These are phyloP conservation scores for Xylariales sp. DNA, from an alignment of 2,329 filamentous ascomycete genomes.

Conservation along the genomic window DNA sequence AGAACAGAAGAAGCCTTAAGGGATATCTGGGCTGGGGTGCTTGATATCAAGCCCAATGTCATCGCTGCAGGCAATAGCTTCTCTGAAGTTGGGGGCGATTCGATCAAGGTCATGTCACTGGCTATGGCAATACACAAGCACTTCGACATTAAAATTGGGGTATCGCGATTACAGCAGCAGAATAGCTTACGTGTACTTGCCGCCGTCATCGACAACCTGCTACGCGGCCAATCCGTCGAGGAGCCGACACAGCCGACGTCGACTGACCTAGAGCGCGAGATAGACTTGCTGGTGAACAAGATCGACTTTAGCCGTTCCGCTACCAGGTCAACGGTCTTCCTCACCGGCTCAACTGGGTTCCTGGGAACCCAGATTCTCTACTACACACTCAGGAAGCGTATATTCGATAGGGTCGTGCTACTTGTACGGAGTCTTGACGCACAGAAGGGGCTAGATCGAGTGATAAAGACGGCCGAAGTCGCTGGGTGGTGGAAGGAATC, in stretches of 20 bases:
- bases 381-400: neutral
- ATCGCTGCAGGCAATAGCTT: neutral
- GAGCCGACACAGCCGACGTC: neutral
- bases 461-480: neutral
- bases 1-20: neutral
- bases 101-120: neutral
- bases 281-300: neutral
- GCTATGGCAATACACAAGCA: neutral
- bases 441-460: neutral
- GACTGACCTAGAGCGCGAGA: neutral
- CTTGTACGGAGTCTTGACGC: neutral
- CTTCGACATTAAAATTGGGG: neutral
- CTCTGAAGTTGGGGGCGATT: neutral
- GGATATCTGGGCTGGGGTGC: neutral
- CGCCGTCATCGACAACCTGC: neutral
- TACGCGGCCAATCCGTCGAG: neutral
- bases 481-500: neutral
- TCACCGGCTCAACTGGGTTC: neutral
- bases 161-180: neutral
- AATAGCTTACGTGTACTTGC: neutral
- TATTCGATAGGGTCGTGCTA: neutral
- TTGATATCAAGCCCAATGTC: neutral
- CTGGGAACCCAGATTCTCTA: conserved; percentile 1
- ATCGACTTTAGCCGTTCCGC: neutral
- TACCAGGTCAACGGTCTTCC: neutral